Evolutionary conservation across 768 basidiomycete species (phyloP).

Genomic region (Favolaschia claudopus): DNA sequence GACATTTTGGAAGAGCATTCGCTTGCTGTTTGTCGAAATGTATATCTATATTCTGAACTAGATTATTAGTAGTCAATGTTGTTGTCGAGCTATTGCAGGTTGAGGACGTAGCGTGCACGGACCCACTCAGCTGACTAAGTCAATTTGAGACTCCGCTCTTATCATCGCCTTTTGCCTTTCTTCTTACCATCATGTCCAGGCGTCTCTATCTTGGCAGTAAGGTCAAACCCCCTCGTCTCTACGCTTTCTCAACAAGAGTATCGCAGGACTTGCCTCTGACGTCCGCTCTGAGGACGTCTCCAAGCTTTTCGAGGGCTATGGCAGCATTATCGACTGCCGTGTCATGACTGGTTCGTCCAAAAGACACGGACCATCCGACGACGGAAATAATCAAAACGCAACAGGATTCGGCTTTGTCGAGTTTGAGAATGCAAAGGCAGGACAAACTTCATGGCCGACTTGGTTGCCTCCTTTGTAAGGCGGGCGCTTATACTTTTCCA

Average conservation of each 20-base stretch:
- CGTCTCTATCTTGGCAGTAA: slow-evolving; percentile 88
- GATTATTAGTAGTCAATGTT: not conserved
- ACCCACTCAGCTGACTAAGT: slow-evolving; percentile 35
- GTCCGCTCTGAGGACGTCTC: slow-evolving; percentile 84
- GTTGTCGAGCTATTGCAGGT: not conserved
- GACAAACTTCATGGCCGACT: slow-evolving; percentile 28
- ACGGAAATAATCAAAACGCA: slow-evolving; percentile 30
- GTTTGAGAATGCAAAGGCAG: slow-evolving; percentile 84
- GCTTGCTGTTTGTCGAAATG: slow-evolving; percentile 16
- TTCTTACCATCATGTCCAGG: slow-evolving; percentile 71
- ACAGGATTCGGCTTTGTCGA: slow-evolving; percentile 96
- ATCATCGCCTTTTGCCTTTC: slow-evolving; percentile 39
- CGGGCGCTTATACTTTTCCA: slow-evolving; percentile 39
- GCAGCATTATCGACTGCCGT: slow-evolving; percentile 87
- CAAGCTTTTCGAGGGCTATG: slow-evolving; percentile 91
- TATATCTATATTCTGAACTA: slow-evolving; percentile 18
- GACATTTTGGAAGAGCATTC: not conserved
- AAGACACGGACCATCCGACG: slow-evolving; percentile 22
- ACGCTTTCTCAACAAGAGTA: slow-evolving; percentile 3
- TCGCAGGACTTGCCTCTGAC: slow-evolving; percentile 80
- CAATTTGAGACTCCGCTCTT: slow-evolving; percentile 49
- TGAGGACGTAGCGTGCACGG: slow-evolving; percentile 28
- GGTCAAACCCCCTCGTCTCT: slow-evolving; percentile 30
- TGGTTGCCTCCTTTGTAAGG: not conserved
- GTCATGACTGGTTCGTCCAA: slow-evolving; percentile 86